phyloP scores from a whole-genome alignment of 345 rosid genomes.

The Citrus medica region DNA sequence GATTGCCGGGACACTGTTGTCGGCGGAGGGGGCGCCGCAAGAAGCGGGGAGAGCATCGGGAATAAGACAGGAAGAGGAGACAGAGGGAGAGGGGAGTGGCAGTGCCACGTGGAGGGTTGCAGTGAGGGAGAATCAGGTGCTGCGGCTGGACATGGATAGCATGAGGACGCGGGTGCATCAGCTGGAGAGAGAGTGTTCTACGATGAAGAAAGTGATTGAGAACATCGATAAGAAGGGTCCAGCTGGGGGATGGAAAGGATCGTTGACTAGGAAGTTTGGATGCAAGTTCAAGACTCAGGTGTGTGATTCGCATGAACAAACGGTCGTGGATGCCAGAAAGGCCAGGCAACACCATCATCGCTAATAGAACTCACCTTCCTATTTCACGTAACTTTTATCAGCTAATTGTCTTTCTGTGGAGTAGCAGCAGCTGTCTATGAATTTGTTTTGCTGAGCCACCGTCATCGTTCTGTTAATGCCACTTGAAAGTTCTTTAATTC shows the following conservation, averaged over 20 bases:
- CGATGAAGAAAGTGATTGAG: constrained; percentile 78
- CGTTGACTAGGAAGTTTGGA: constrained; percentile 58
- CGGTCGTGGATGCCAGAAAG: constrained; percentile 51
- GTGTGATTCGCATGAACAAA: constrained; percentile 82
- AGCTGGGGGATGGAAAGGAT: constrained; percentile 46
- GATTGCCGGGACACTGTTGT: constrained; percentile 74
- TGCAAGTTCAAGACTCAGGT: constrained; percentile 94
- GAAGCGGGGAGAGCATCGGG: constrained; percentile 41
- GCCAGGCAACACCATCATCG: constrained; percentile 38
- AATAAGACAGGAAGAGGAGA: constrained; percentile 27
- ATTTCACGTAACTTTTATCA: background rate
- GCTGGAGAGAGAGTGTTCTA: constrained; percentile 84
- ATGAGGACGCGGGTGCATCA: constrained; percentile 92
- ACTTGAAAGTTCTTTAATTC: background rate
- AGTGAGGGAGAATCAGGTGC: constrained; percentile 91
- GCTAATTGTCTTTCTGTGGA: background rate
- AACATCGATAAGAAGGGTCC: constrained; percentile 61
- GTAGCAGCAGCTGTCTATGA: background rate
- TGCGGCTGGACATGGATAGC: constrained; percentile 93
- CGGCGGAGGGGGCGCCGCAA: constrained; percentile 50
- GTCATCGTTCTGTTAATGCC: too few species aligned
- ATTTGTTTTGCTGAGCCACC: background rate
- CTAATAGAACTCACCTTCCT: constrained; percentile 12
- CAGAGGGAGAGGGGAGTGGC: constrained; percentile 25
- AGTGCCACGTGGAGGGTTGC: constrained; percentile 60